These are phyloP conservation scores for Kwoniella dendrophila DNA, from an alignment of 768 basidiomycete species.

Conservation along the genomic window DNA sequence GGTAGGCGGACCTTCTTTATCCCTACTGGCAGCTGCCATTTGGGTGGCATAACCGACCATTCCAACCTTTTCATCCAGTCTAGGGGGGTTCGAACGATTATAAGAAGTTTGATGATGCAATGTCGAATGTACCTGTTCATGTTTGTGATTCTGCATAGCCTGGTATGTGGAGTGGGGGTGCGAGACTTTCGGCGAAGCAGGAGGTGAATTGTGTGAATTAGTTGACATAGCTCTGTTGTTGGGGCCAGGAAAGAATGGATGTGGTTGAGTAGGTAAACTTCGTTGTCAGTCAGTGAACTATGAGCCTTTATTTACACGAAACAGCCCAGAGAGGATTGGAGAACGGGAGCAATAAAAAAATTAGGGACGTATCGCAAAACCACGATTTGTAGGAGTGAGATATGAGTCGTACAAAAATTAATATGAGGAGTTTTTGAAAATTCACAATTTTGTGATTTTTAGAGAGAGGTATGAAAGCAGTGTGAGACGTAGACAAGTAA, in stretches of 20 bases:
- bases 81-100: slow-evolving; percentile 22
- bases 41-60: slow-evolving; percentile 18
- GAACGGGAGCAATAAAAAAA: neutral
- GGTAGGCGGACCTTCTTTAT: slow-evolving; percentile 32
- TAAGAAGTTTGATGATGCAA: slow-evolving; percentile 10
- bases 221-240: slow-evolving; percentile 32
- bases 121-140: no score
- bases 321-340: neutral
- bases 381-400: no score
- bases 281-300: slow-evolving; percentile 36
- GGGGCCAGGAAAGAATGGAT: slow-evolving; percentile 36
- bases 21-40: slow-evolving; percentile 17
- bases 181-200: slow-evolving; percentile 32
- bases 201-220: slow-evolving; percentile 34
- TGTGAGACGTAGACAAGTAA: no score
- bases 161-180: slow-evolving; percentile 34
- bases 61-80: slow-evolving; percentile 28
- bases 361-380: no score
- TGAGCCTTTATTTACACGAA: neutral
- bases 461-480: no score
- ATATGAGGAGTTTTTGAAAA: no score
- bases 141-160: slow-evolving; percentile 20
- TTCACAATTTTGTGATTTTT: no score
- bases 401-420: no score
- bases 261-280: slow-evolving; percentile 44